phyloP scores from a whole-genome alignment of 768 basidiomycete genomes.

The Rhizopogon sp. region DNA sequence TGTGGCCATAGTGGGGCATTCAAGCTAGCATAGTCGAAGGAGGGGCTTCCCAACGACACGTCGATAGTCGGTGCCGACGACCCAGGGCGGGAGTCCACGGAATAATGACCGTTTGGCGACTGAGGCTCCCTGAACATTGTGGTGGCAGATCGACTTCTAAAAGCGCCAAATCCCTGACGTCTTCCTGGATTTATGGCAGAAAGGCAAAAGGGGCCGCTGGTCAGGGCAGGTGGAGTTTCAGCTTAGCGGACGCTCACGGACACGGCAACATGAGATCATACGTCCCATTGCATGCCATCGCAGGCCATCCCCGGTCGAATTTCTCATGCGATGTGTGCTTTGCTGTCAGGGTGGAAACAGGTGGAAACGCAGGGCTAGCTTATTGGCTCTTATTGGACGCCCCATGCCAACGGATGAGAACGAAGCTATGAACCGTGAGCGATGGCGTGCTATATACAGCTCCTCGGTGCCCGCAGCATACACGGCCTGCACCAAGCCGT shows the following conservation, averaged over 20 bases:
- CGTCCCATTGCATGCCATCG: not conserved
- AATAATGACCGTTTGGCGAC: not conserved
- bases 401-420: slow-evolving; percentile 8
- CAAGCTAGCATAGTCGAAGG: slow-evolving; percentile 1
- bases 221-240: not conserved
- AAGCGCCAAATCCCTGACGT: not conserved
- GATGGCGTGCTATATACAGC: not conserved
- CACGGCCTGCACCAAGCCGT: not conserved
- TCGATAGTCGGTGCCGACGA: slow-evolving; percentile 18
- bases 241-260: not conserved
- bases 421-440: slow-evolving; percentile 2
- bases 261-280: slow-evolving; percentile 6
- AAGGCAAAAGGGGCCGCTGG: not conserved
- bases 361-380: not conserved
- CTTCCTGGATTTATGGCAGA: slow-evolving; percentile 2
- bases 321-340: slow-evolving; percentile 8
- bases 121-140: slow-evolving; percentile 1
- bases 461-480: too few relatives aligned
- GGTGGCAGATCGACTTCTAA: not conserved
- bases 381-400: not conserved
- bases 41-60: slow-evolving; percentile 9
- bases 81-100: slow-evolving; percentile 1
- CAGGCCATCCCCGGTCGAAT: not conserved
- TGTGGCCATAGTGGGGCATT: slow-evolving; percentile 23
- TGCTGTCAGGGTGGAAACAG: not conserved